Evolutionary conservation across 129 eudicot genomes (phyloP).

Genomic region (Lactuca saligna): DNA sequence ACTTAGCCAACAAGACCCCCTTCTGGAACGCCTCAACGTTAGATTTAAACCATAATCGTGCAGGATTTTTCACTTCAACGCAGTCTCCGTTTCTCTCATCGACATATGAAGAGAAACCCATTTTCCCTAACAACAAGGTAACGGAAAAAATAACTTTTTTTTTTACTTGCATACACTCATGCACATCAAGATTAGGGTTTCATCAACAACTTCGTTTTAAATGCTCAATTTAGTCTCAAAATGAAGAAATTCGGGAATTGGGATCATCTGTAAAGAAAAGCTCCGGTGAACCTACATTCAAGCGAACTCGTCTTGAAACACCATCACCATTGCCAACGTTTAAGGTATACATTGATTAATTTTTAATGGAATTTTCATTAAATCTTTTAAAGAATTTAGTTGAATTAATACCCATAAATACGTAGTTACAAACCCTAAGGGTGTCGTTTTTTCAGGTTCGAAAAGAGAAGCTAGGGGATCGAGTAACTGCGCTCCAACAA

Average conservation of each 20-base stretch:
- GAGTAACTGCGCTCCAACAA: constrained; percentile 97
- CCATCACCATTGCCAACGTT: constrained; percentile 95
- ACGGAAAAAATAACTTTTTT: constrained; percentile 20
- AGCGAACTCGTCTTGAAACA: constrained; percentile 73
- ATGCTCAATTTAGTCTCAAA: constrained; percentile 36
- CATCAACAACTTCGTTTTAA: constrained; percentile 9
- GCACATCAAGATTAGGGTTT: constrained; percentile 43
- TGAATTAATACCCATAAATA: constrained; percentile 6
- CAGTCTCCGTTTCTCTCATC: constrained; percentile 44
- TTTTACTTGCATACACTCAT: constrained; percentile 9
- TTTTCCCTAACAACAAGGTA: constrained; percentile 29
- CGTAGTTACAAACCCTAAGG: constrained; percentile 15
- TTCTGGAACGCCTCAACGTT: constrained; percentile 39
- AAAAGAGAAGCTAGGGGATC: constrained; percentile 95
- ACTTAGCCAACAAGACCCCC: constrained; percentile 37
- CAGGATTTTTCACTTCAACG: constrained; percentile 29
- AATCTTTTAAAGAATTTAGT: constrained; percentile 4
- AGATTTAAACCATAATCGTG: constrained; percentile 34
- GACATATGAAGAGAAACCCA: constrained; percentile 40
- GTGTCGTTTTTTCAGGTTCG: constrained; percentile 59
- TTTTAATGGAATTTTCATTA: neutral
- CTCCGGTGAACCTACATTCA: constrained; percentile 45
- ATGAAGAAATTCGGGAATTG: constrained; percentile 42
- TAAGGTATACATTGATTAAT: constrained; percentile 47
- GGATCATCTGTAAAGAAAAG: constrained; percentile 42